A percentile compares a stretch with the other conserved stretches of the same genome.
These are phyloP conservation scores for Comarum palustre DNA, from an alignment of 306 rosid species.

Conservation along the genomic window DNA sequence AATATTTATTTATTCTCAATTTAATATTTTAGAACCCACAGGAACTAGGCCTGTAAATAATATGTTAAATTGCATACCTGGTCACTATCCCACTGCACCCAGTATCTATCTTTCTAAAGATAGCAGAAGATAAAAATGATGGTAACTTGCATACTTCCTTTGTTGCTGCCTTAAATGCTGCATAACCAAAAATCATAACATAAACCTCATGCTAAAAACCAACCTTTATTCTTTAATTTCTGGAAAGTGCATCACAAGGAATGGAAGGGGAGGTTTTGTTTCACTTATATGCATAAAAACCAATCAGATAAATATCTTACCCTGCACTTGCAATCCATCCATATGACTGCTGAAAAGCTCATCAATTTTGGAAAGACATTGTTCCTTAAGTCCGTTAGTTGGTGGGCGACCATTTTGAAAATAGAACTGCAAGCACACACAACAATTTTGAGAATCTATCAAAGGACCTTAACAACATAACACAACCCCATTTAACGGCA, in stretches of 20 bases:
- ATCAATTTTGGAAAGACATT: conserved; percentile 45
- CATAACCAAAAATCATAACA: conserved; percentile 4
- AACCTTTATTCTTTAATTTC: neutral
- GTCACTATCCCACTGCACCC: conserved; percentile 68
- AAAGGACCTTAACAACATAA: neutral
- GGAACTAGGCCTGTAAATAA: neutral
- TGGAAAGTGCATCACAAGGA: neutral
- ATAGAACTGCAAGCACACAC: conserved; percentile 53
- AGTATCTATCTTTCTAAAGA: conserved; percentile 77
- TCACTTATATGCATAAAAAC: neutral
- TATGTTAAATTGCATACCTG: conserved; percentile 41
- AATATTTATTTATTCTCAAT: neutral
- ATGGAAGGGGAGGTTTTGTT: neutral
- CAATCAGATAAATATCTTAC: conserved; percentile 37
- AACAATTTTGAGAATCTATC: neutral
- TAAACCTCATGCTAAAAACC: conserved; percentile 9
- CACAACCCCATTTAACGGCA: conserved; percentile 1
- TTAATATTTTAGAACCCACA: neutral
- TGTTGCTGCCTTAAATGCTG: conserved; percentile 62
- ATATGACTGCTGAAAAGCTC: conserved; percentile 42
- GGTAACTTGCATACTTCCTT: conserved; percentile 96
- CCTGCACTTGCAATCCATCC: conserved; percentile 66
- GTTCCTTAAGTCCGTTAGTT: conserved; percentile 58
- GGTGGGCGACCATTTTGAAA: conserved; percentile 76
- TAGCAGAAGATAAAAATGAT: conserved; percentile 55